phyloP scores from a whole-genome alignment of 805 yeast genomes.

The Myxozyma kluyveri region DNA sequence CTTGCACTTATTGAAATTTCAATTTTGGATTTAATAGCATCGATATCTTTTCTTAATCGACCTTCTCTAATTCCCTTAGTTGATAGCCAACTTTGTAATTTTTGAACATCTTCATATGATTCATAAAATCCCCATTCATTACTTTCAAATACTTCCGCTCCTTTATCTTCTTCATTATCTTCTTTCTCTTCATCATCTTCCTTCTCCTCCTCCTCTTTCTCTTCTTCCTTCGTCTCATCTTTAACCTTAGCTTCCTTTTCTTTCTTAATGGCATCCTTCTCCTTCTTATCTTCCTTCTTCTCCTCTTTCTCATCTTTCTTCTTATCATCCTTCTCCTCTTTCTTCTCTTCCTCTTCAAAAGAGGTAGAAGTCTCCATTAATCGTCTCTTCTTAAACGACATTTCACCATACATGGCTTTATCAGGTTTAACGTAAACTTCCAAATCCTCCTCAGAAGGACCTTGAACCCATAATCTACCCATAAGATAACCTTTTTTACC shows the following conservation, averaged over 20 bases:
- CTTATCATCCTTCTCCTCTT: slow-evolving; percentile 9
- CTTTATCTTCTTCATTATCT: background rate
- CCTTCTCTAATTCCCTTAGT: slow-evolving; percentile 75
- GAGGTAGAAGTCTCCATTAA: slow-evolving; percentile 9
- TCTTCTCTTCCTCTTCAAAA: slow-evolving; percentile 1
- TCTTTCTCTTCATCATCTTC: slow-evolving; percentile 48
- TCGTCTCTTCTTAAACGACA: slow-evolving; percentile 21
- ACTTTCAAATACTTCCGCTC: slow-evolving; percentile 22
- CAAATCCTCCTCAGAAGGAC: slow-evolving; percentile 61
- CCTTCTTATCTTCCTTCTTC: slow-evolving; percentile 8
- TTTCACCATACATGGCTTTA: slow-evolving; percentile 21
- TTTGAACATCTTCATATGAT: slow-evolving; percentile 53
- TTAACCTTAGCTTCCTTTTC: slow-evolving; percentile 3
- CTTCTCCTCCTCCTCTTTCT: slow-evolving; percentile 50
- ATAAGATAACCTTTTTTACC: slow-evolving; percentile 60
- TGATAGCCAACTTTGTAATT: slow-evolving; percentile 63
- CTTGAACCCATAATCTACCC: slow-evolving; percentile 90
- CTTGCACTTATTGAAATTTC: slow-evolving; percentile 57
- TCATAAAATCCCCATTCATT: slow-evolving; percentile 73
- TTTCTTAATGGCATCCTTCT: slow-evolving; percentile 1
- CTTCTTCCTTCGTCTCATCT: slow-evolving; percentile 38
- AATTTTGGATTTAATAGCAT: slow-evolving; percentile 52
- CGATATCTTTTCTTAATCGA: slow-evolving; percentile 59
- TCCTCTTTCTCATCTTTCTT: slow-evolving; percentile 4
- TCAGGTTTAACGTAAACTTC: slow-evolving; percentile 39